These are phyloP conservation scores for Sarocladiaceae sp. DNA, from an alignment of 2,329 filamentous ascomycete species.

Conservation along the genomic window DNA sequence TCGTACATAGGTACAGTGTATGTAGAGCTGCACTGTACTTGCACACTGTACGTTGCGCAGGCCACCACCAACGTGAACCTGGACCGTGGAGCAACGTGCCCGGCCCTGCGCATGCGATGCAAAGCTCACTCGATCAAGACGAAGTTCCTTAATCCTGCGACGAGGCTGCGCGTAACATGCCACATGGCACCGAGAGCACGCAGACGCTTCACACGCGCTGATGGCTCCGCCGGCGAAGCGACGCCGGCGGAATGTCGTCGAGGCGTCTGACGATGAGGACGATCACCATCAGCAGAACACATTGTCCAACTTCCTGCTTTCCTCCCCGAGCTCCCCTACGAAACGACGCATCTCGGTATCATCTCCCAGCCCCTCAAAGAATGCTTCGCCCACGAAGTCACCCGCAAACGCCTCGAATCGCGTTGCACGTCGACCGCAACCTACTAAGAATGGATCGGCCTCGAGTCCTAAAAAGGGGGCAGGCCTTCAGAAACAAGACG, in stretches of 20 bases:
- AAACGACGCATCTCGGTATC: constrained; percentile 24
- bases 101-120: background rate
- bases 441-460: constrained; percentile 23
- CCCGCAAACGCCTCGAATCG: constrained; percentile 17
- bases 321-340: constrained; percentile 40
- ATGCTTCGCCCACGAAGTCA: constrained; percentile 10
- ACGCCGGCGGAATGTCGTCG: constrained; percentile 50
- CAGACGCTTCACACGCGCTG: constrained; percentile 26
- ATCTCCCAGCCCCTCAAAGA: constrained; percentile 37
- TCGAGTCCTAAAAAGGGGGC: constrained; percentile 34
- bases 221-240: constrained; percentile 56
- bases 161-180: background rate
- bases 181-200: background rate
- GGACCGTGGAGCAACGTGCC: background rate
- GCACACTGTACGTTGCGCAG: background rate
- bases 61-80: background rate
- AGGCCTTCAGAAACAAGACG: constrained; percentile 38
- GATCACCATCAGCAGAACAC: constrained; percentile 36
- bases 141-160: background rate
- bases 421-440: constrained; percentile 19
- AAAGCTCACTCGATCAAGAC: no score
- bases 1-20: background rate
- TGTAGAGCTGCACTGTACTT: background rate
- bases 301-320: constrained; percentile 46
- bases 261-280: constrained; percentile 44